phyloP scores from a whole-genome alignment of 2,329 filamentous ascomycete genomes.

The Allantophomopsis cytisporea region DNA sequence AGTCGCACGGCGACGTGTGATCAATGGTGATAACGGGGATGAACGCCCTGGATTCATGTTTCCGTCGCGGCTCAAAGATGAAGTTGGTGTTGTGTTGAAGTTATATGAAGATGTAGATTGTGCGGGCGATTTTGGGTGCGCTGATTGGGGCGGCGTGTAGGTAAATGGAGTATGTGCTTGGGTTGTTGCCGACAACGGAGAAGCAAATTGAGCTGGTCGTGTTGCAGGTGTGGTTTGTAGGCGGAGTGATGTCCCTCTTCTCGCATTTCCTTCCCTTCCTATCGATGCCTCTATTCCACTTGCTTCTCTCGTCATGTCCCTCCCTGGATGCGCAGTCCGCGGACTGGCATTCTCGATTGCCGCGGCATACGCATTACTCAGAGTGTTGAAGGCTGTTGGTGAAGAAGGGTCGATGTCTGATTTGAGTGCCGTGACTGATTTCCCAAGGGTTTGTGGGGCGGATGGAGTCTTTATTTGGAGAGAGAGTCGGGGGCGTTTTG shows the following conservation, averaged over 20 bases:
- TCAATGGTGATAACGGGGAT: slow-evolving; percentile 18
- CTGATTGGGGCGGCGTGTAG: slow-evolving; percentile 19
- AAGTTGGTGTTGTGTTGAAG: no score
- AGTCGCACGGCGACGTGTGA: slow-evolving; percentile 23
- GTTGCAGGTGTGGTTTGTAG: slow-evolving; percentile 14
- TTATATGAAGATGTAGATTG: no score
- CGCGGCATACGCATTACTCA: slow-evolving; percentile 50
- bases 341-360: slow-evolving; percentile 46
- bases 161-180: slow-evolving; percentile 9
- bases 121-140: slow-evolving; percentile 9
- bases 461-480: slow-evolving; percentile 36
- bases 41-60: slow-evolving; percentile 1
- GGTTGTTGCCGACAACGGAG: no score
- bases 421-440: slow-evolving; percentile 27
- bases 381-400: slow-evolving; percentile 50
- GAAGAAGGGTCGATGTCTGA: slow-evolving; percentile 38
- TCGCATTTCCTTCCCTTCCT: slow-evolving; percentile 27
- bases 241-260: slow-evolving; percentile 16
- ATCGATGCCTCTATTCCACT: no score
- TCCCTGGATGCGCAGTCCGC: slow-evolving; percentile 27
- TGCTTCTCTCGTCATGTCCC: slow-evolving; percentile 5
- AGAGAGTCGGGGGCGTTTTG: slow-evolving; percentile 35
- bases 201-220: neutral
- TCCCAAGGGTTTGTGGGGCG: slow-evolving; percentile 23
- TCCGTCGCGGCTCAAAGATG: neutral